These are phyloP conservation scores for Tolypocladium ophioglossoides DNA, from an alignment of 2,329 filamentous ascomycete species.

Conservation along the genomic window DNA sequence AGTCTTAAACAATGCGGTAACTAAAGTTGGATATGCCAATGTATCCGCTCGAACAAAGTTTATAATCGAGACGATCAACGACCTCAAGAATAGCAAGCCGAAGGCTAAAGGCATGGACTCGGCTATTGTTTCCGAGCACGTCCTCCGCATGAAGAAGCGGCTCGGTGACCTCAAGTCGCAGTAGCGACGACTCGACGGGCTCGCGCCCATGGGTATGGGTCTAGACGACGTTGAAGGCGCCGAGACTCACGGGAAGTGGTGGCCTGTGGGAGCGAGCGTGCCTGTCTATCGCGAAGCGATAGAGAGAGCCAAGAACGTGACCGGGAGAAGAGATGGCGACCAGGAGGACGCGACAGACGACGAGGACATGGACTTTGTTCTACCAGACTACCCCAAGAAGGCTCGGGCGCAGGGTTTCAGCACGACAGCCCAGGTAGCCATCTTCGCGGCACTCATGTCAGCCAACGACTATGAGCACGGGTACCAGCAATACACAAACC, in stretches of 20 bases:
- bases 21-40: constrained; percentile 54
- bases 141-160: constrained; percentile 78
- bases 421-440: constrained; percentile 76
- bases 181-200: constrained; percentile 52
- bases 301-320: constrained; percentile 8
- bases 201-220: constrained; percentile 72
- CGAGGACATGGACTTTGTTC: constrained; percentile 35
- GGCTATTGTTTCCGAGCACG: constrained; percentile 67
- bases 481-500: constrained; percentile 65
- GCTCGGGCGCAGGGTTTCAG: constrained; percentile 78
- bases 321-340: constrained; percentile 8
- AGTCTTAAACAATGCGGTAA: constrained; percentile 62
- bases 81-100: constrained; percentile 87
- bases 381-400: constrained; percentile 61
- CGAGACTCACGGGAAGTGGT: constrained; percentile 92
- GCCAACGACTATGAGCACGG: constrained; percentile 78
- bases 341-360: constrained; percentile 23
- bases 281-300: constrained; percentile 22
- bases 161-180: constrained; percentile 63
- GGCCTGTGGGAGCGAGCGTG: constrained; percentile 96
- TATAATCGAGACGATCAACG: constrained; percentile 94
- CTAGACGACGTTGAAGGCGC: constrained; percentile 73
- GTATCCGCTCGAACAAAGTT: constrained; percentile 86
- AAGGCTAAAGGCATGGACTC: constrained; percentile 65
- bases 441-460: constrained; percentile 85